Percentiles rank a stretch among this genome's conserved stretches.
phyloP scores from a whole-genome alignment of 805 yeast species.

The Suhomyces canberraensis region DNA sequence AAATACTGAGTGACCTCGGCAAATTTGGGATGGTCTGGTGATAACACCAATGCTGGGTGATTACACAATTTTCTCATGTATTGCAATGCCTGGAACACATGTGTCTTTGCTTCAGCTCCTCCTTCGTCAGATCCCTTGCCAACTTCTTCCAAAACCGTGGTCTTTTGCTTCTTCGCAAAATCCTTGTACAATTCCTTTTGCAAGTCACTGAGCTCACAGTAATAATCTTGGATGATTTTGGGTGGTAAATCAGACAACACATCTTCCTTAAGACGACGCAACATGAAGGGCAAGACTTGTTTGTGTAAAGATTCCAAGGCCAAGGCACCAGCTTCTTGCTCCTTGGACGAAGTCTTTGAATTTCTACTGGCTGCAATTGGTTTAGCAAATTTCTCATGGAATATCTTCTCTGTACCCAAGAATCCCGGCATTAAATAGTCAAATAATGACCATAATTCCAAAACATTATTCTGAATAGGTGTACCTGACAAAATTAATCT shows the following conservation, averaged over 20 bases:
- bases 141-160: conserved; percentile 63
- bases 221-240: conserved; percentile 95
- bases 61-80: conserved; percentile 96
- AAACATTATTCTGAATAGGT: conserved; percentile 95
- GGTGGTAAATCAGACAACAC: conserved; percentile 96
- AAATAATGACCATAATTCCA: conserved; percentile 95
- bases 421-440: conserved; percentile 99
- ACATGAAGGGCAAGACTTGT: conserved; percentile 93
- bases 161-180: conserved; percentile 82
- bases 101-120: conserved; percentile 64
- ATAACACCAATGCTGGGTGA: conserved; percentile 88
- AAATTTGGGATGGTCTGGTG: conserved; percentile 79
- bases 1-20: conserved; percentile 63
- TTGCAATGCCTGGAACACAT: conserved; percentile 95
- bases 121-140: conserved; percentile 28
- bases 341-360: conserved; percentile 83
- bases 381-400: conserved; percentile 94
- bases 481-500: conserved; percentile 92
- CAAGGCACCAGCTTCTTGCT: conserved; percentile 94
- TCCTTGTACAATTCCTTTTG: conserved; percentile 87
- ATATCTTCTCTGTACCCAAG: conserved; percentile 88
- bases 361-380: conserved; percentile 94
- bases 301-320: conserved; percentile 95
- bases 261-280: conserved; percentile 93
- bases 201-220: conserved; percentile 89